Conservation (phyloP, 148 eudicot genomes). For the Fallopia convolvulus region DNA sequence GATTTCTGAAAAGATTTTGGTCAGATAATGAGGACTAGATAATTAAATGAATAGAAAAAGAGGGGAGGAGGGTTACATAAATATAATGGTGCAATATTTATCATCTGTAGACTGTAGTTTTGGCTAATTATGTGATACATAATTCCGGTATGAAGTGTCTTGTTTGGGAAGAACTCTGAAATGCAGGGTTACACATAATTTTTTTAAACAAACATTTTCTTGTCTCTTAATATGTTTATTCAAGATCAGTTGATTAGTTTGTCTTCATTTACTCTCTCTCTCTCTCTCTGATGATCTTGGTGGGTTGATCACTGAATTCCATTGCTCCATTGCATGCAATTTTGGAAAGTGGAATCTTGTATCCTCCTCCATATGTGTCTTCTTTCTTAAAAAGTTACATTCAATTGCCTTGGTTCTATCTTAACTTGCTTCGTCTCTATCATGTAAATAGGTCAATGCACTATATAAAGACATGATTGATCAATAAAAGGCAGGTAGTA, state of each 20-base stretch:
- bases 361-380: neutral
- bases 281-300: neutral
- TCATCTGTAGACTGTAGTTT: neutral
- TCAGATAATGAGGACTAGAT: neutral
- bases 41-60: neutral
- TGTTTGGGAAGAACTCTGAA: neutral
- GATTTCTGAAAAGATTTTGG: neutral
- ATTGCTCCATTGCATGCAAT: neutral
- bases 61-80: neutral
- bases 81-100: neutral
- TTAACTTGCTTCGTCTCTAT: neutral
- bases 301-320: neutral
- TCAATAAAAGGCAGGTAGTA: conserved; percentile 49
- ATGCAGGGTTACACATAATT: neutral
- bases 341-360: neutral
- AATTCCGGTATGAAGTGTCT: neutral
- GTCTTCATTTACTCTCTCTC: neutral
- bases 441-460: conserved; percentile 59
- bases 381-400: neutral
- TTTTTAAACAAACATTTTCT: neutral
- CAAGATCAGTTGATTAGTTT: neutral
- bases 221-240: neutral
- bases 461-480: conserved; percentile 65
- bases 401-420: neutral
- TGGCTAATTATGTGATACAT: neutral